These are phyloP conservation scores for Anethum foeniculum DNA, from an alignment of 140 eudicot genomes.

Conservation along the genomic window DNA sequence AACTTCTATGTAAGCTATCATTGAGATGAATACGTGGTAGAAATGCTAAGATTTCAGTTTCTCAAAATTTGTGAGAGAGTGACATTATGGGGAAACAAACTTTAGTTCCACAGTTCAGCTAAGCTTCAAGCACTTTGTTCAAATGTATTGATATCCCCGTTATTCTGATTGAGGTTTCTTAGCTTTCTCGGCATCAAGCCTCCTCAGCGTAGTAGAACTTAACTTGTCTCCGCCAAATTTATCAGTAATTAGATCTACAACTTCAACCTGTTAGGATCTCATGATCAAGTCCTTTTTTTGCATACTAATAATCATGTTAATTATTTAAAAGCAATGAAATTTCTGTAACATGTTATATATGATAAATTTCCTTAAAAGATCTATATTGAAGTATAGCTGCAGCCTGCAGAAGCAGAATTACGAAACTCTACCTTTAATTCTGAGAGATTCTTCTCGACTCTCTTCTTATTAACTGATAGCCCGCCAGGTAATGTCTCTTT, in stretches of 20 bases:
- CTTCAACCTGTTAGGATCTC: conserved; percentile 56
- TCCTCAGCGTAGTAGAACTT: conserved; percentile 77
- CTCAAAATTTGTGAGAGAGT: background rate
- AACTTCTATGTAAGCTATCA: background rate
- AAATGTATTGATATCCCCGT: background rate
- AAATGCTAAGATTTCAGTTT: background rate
- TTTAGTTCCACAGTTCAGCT: background rate
- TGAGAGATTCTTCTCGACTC: conserved; percentile 76
- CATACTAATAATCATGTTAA: background rate
- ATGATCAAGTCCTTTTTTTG: background rate
- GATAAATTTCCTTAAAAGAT: background rate
- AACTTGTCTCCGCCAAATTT: conserved; percentile 60
- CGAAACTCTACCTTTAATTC: conserved; percentile 56
- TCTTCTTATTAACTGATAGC: conserved; percentile 71
- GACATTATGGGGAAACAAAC: background rate
- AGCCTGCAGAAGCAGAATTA: background rate
- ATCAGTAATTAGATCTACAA: conserved; percentile 66
- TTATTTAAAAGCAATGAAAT: background rate
- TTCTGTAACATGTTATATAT: background rate
- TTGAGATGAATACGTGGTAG: background rate
- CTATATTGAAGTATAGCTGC: background rate
- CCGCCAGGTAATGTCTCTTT: conserved; percentile 94
- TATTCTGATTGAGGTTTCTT: conserved; percentile 21
- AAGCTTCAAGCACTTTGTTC: background rate
- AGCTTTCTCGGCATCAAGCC: conserved; percentile 67